Base-by-base conservation (phyloP, 148 eudicot genomes). In the Talinum fruticosum region DNA sequence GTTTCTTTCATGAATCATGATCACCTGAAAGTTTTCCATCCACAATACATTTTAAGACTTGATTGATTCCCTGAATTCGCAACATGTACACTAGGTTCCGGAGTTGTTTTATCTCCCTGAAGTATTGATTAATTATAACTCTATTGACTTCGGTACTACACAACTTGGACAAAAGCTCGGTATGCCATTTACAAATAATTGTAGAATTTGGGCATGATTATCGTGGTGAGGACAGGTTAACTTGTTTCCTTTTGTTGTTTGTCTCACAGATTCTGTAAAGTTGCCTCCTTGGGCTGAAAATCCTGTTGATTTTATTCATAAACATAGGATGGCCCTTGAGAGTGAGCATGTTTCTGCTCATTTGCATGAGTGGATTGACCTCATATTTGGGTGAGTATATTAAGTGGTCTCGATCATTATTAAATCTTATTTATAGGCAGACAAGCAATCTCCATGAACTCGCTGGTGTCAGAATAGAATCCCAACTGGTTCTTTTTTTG, bases 311-410 rank as follows among this genome's bases (percentile, higher is more conserved):
- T 96, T 96, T 76, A 86, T 93, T 77, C 92, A 91, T 83, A 93
- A 96, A 84, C 95, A 96, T 85, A 89, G 92, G 74, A 89, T 83
- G 97, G 99, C 98, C 53, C 98, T 96, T 54, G 99, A 96, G 89
- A 93, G 99, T 84, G 99, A 93, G 84, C 91, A 93, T 82, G 97
- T 93, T 76, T 96, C 99, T 79, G 89, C 91, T 72, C 99, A 96
- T 89, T 87, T 96, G 84, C 99, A 96, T 80, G 98, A 96, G 80
- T 96, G 99, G 99, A 86, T 96, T 84, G 99, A 96, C 85, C 97
- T 96, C 76, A 89, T 93, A 85, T 96, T 96, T 84, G 99, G 99
- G 99, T 96, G 85, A 84, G 83, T 76, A 33, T 49, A 8, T 1
- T 59, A 34, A 30, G 7, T 61, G 29, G 19, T 26, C 41, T 44